Conservation (phyloP, 768 basidiomycete species). For the Pleurotus tuber-regium region DNA sequence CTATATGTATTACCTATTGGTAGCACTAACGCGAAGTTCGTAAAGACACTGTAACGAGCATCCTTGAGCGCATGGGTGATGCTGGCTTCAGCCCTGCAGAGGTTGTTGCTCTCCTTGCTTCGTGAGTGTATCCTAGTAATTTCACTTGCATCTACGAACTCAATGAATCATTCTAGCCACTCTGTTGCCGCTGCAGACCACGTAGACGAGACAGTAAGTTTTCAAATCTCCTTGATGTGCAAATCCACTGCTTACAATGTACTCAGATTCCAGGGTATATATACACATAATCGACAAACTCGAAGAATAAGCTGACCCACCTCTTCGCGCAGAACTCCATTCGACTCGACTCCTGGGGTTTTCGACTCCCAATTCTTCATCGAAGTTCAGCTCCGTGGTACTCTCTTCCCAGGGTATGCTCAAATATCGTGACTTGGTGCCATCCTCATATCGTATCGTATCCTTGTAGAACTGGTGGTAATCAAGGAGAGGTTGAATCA, state of each 20-base stretch:
- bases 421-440: no score
- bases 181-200: conserved; percentile 19
- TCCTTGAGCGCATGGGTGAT: conserved; percentile 15
- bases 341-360: conserved; percentile 29
- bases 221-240: neutral
- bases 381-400: conserved; percentile 28
- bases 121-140: conserved; percentile 10
- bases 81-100: conserved; percentile 10
- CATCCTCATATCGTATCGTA: no score
- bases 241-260: neutral
- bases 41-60: conserved; percentile 15
- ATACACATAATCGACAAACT: no score
- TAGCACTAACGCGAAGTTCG: neutral
- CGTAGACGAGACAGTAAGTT: conserved; percentile 18
- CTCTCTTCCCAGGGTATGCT: conserved; percentile 23
- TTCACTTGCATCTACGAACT: neutral
- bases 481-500: conserved; percentile 18
- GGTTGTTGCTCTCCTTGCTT: conserved; percentile 21
- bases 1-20: neutral
- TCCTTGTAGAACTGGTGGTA: conserved; percentile 23
- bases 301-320: no score
- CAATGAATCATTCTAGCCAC: conserved; percentile 11
- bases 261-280: conserved; percentile 15
- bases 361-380: conserved; percentile 34
- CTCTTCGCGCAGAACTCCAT: no score